A percentile compares a stretch with the other conserved stretches of the same genome.
These are phyloP conservation scores for Inga laurina DNA, from an alignment of 306 rosid genomes.

Conservation along the genomic window DNA sequence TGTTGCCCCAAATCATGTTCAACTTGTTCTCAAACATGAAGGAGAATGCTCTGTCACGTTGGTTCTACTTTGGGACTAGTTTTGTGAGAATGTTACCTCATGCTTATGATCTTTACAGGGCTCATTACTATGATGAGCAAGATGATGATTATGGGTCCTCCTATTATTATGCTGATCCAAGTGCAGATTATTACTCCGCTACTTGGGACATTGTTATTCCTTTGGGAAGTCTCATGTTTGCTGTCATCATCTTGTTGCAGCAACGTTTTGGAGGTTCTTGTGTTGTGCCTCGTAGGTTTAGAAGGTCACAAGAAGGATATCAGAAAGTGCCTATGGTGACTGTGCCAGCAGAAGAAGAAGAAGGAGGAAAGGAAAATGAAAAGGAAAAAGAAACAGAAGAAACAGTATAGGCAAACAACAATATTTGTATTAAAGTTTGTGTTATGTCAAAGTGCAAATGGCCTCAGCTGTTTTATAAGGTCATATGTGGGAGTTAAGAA, in stretches of 20 bases:
- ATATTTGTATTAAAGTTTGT: background rate
- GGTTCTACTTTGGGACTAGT: slow-evolving; percentile 52
- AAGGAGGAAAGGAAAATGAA: background rate
- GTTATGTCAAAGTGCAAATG: background rate
- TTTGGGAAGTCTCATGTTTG: slow-evolving; percentile 34
- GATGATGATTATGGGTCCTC: background rate
- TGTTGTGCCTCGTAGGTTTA: background rate
- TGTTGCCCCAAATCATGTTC: slow-evolving; percentile 52
- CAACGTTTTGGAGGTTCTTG: slow-evolving; percentile 4
- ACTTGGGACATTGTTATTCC: slow-evolving; percentile 46
- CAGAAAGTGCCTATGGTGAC: background rate
- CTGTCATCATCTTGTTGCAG: slow-evolving; percentile 28
- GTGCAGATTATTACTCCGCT: slow-evolving; percentile 34
- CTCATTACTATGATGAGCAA: slow-evolving; percentile 24
- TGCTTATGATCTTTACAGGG: slow-evolving; percentile 52
- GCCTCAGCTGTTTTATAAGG: background rate
- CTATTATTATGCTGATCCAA: slow-evolving; percentile 37
- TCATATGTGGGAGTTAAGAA: background rate
- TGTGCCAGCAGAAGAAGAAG: background rate
- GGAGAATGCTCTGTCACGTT: slow-evolving; percentile 34
- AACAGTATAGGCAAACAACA: background rate
- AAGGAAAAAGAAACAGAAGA: background rate
- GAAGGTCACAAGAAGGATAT: background rate
- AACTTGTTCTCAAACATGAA: slow-evolving; percentile 37
- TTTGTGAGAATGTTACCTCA: slow-evolving; percentile 45